phyloP scores from a whole-genome alignment of 768 basidiomycete genomes.

The Leccinum fibrillosum region DNA sequence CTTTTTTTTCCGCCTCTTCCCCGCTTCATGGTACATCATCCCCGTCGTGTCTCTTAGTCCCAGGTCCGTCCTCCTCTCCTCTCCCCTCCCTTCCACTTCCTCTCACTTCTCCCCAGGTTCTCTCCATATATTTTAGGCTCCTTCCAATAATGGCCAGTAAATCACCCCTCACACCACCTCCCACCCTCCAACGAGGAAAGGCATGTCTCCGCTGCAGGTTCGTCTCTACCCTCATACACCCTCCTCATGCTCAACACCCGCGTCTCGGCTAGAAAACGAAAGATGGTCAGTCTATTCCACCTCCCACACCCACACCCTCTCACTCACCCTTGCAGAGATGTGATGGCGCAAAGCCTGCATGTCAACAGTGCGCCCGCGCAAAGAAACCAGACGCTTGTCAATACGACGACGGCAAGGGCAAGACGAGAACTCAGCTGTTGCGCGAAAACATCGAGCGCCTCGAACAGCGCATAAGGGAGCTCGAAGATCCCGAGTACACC shows the following conservation, averaged over 20 bases:
- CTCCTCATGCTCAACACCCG: conserved; percentile 11
- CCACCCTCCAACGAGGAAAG: conserved; percentile 62
- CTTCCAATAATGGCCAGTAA: conserved; percentile 36
- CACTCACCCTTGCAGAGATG: conserved; percentile 51
- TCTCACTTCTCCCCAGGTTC: conserved; percentile 16
- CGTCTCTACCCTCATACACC: conserved; percentile 15
- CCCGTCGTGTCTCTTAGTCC: conserved; percentile 12
- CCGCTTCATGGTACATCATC: conserved; percentile 28
- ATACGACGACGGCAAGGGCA: conserved; percentile 83
- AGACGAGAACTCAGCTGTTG: conserved; percentile 75
- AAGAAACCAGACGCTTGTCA: conserved; percentile 75
- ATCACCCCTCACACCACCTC: conserved; percentile 25
- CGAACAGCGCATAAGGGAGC: conserved; percentile 67
- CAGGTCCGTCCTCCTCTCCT: conserved; percentile 5
- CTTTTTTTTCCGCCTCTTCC: not conserved
- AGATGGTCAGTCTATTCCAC: conserved; percentile 48
- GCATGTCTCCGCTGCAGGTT: conserved; percentile 73
- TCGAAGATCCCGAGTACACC: conserved; percentile 71
- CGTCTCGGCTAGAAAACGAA: conserved; percentile 51
- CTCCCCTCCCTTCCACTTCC: not conserved
- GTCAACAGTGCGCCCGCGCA: conserved; percentile 73
- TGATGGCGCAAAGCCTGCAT: conserved; percentile 73
- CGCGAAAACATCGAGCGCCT: conserved; percentile 74
- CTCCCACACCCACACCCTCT: conserved; percentile 6
- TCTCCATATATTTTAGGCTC: conserved; percentile 34